phyloP scores from a whole-genome alignment of 495 filamentous ascomycete species.

The Schizothecium vesticola region DNA sequence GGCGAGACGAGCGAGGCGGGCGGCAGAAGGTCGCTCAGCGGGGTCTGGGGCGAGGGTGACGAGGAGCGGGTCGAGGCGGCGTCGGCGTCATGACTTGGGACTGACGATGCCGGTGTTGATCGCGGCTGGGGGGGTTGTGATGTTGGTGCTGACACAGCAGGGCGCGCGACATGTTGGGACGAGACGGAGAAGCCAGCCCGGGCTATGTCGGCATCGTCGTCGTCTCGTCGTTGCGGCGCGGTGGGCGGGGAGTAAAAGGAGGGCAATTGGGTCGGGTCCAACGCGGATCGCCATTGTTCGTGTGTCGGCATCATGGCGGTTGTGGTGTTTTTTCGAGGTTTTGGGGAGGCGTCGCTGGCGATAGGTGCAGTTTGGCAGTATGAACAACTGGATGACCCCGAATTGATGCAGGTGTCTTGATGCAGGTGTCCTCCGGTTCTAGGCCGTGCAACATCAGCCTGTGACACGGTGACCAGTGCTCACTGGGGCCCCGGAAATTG shows the following conservation, averaged over 20 bases:
- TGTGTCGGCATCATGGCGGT: conserved; percentile 14
- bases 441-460: neutral
- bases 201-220: conserved; percentile 18
- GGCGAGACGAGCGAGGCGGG: conserved; percentile 58
- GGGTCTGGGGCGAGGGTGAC: conserved; percentile 1
- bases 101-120: neutral
- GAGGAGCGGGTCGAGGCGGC: conserved; percentile 14
- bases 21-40: conserved; percentile 29
- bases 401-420: neutral
- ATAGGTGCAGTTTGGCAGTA: neutral
- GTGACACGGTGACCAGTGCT: neutral
- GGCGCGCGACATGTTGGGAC: neutral
- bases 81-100: neutral
- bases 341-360: neutral
- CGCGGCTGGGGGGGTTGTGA: neutral
- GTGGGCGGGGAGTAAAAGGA: conserved; percentile 46
- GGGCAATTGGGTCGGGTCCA: conserved; percentile 26
- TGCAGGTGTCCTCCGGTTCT: neutral
- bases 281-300: conserved; percentile 22
- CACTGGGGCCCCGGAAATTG: neutral
- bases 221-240: conserved; percentile 16
- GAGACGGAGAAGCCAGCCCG: conserved; percentile 20
- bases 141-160: neutral
- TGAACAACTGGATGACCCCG: neutral
- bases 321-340: neutral